Conservation (phyloP, 1,139 yeast genomes). For the Pichia sp. region DNA sequence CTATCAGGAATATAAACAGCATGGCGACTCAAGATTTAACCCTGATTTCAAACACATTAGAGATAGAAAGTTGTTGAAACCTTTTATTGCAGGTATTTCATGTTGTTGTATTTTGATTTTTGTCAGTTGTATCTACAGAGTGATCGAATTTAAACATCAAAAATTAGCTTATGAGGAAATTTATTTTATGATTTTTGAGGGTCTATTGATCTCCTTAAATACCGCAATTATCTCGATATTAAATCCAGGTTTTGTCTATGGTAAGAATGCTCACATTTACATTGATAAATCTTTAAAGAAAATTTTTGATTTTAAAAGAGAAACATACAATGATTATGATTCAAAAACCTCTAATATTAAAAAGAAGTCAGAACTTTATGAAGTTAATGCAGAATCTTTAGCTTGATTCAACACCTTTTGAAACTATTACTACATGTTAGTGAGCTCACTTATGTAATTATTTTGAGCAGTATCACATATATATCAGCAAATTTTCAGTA, state of each 20-base stretch:
- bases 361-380: too few species aligned
- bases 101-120: slow-evolving; percentile 51
- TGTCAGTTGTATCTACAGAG: slow-evolving; percentile 73
- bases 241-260: slow-evolving; percentile 60
- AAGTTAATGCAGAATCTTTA: too few species aligned
- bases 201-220: slow-evolving; percentile 54
- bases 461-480: too few species aligned
- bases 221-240: slow-evolving; percentile 41
- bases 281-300: slow-evolving; percentile 20
- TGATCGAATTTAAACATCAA: slow-evolving; percentile 73
- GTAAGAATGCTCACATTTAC: slow-evolving; percentile 25
- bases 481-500: too few species aligned
- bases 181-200: slow-evolving; percentile 71
- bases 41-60: slow-evolving; percentile 39
- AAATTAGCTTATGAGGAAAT: slow-evolving; percentile 62
- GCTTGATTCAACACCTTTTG: too few species aligned
- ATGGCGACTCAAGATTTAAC: slow-evolving; percentile 28
- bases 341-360: too few species aligned
- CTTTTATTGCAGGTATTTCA: slow-evolving; percentile 47
- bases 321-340: too few species aligned
- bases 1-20: slow-evolving; percentile 27
- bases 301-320: too few species aligned
- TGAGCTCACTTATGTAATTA: too few species aligned
- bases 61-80: slow-evolving; percentile 33
- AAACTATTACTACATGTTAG: too few species aligned